Conservation (phyloP, 225 moss, liverwort and hornwort species). For the Antitrichia curtipendula region DNA sequence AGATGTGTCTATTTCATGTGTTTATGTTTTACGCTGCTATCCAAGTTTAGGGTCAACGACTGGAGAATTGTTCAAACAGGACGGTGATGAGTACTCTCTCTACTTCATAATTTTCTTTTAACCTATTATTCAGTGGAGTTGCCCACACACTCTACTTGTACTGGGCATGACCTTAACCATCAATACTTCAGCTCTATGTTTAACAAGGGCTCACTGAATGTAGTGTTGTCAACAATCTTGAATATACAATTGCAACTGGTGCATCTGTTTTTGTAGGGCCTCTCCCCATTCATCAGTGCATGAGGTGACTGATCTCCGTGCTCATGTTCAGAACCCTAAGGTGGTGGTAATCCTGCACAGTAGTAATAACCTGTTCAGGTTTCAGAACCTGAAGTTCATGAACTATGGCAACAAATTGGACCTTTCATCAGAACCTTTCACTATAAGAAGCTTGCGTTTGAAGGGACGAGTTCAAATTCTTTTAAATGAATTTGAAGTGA, state of each 20-base stretch:
- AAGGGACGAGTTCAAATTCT: too few species aligned
- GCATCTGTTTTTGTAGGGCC: not conserved
- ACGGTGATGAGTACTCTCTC: not conserved
- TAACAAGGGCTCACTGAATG: not conserved
- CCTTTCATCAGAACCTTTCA: not conserved
- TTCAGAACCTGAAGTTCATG: not conserved
- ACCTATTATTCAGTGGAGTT: not conserved
- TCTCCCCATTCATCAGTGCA: not conserved
- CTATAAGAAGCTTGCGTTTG: too few species aligned
- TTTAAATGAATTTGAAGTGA: too few species aligned
- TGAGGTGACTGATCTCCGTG: not conserved
- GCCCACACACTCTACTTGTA: not conserved
- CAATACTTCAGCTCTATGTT: not conserved
- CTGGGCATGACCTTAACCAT: not conserved
- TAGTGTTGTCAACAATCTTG: not conserved
- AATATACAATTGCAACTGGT: not conserved
- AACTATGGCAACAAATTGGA: not conserved
- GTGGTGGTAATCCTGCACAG: not conserved
- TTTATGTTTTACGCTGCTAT: not conserved
- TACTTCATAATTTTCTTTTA: not conserved
- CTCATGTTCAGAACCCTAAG: not conserved
- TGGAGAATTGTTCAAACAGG: not conserved
- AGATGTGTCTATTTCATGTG: not conserved
- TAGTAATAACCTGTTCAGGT: not conserved
- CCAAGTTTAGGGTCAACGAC: not conserved